Percentiles rank a stretch among this genome's conserved stretches.
These are phyloP conservation scores for Collybia nuda DNA, from an alignment of 768 basidiomycete species.

Conservation along the genomic window DNA sequence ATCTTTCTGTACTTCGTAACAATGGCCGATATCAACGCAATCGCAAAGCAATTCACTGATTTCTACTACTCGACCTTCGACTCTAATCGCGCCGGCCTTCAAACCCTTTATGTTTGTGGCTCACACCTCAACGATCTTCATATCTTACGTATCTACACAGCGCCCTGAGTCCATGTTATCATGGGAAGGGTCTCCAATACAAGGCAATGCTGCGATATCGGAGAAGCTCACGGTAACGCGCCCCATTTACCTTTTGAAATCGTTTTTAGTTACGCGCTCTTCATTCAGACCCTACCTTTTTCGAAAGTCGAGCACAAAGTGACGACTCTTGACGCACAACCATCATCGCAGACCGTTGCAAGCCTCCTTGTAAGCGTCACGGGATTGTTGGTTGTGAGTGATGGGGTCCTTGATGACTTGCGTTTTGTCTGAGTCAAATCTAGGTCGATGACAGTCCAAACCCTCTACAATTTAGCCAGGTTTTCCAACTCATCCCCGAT, in stretches of 20 bases:
- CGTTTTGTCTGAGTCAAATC: conserved; percentile 4
- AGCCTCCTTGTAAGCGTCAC: conserved; percentile 84
- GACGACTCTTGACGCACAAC: conserved; percentile 85
- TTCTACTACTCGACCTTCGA: conserved; percentile 89
- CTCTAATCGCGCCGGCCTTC: conserved; percentile 51
- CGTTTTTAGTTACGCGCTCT: background rate
- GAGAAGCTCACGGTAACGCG: conserved; percentile 70
- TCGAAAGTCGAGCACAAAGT: conserved; percentile 78
- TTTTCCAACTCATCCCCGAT: conserved; percentile 88
- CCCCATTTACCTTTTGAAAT: background rate
- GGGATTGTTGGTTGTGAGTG: conserved; percentile 72
- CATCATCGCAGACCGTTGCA: conserved; percentile 57
- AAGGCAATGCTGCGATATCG: conserved; percentile 54
- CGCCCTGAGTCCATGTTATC: conserved; percentile 81
- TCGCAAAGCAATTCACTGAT: conserved; percentile 78
- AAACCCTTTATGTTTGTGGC: conserved; percentile 73
- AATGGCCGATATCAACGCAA: conserved; percentile 72
- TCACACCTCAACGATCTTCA: conserved; percentile 10
- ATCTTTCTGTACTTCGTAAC: conserved; percentile 15
- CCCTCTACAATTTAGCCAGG: conserved; percentile 88
- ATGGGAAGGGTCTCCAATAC: conserved; percentile 65
- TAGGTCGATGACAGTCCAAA: conserved; percentile 82
- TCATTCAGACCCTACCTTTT: conserved; percentile 73
- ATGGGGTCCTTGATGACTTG: background rate
- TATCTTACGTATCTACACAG: conserved; percentile 45